Evolutionary conservation across 257 asterid species (phyloP), one percentile per base, ranked within the genome.

Genomic region (Cinchona pubescens): DNA sequence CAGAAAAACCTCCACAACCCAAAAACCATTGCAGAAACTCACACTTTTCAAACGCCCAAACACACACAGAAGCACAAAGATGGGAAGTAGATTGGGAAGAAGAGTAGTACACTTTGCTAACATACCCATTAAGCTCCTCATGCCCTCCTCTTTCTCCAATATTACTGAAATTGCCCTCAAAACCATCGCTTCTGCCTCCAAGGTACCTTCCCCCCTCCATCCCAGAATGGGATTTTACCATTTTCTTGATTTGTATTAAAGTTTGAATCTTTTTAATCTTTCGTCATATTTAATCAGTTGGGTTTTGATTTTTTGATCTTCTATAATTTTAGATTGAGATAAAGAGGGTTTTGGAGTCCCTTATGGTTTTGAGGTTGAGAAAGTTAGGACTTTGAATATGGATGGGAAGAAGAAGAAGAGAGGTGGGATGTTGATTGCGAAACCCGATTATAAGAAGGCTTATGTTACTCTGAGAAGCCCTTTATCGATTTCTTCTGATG

Each of bases 291-390:
- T 53, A 37, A 5, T 63, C 15, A 43, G 19, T 7, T 78, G 29
- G 70, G 19, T 12, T 46, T 7, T 78, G 29, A 63, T 12, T 12
- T 46, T 64, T 59, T 51, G 61, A 0, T 78, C 78, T 48, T 66
- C 42, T 40, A 75, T 67, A 0, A n/a, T n/a, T 66, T 79, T 87
- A 92, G 97, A 92, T 94, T 61, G 98, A 94, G 90, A 94, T 94
- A 27, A 92, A 88, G 86, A 89, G 93, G 89, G 97, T 92, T 29
- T 78, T 94, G 87, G 99, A 94, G 69, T 92, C 97, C 2, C 80
- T 94, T 92, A 94, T 79, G 97, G 99, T 21, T 92, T 92, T 83
- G 92, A 94, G 80, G 99, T 94, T 77, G 97, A 89, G 79, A 87
- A 89, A 73, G 99, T 94, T 35, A 82, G 85, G 58, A 94, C 97